These are phyloP conservation scores for Pistacia vera DNA, from an alignment of 345 rosid species.

Conservation along the genomic window DNA sequence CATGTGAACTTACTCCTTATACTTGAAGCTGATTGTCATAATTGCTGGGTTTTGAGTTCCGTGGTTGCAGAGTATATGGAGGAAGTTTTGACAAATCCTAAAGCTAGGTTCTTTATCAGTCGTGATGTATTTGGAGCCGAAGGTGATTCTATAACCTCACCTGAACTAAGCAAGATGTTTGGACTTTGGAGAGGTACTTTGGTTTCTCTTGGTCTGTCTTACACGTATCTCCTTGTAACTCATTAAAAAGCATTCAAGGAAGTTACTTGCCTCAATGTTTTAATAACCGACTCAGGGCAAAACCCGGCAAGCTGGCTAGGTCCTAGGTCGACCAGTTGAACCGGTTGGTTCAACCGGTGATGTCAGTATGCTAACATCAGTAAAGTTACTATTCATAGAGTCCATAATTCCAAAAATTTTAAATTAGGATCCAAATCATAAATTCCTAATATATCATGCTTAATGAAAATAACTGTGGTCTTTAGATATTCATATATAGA, in stretches of 20 bases:
- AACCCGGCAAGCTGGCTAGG: too few relatives aligned
- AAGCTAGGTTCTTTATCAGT: conserved; percentile 83
- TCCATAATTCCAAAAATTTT: too few relatives aligned
- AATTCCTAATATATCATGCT: not conserved
- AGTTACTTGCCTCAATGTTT: too few relatives aligned
- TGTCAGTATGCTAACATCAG: too few relatives aligned
- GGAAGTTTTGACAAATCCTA: conserved; percentile 93
- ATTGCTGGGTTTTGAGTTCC: conserved; percentile 49
- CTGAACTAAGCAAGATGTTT: conserved; percentile 90
- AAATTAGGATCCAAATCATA: too few relatives aligned
- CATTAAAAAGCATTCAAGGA: not conserved
- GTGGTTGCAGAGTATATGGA: conserved; percentile 90
- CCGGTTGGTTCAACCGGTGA: too few relatives aligned
- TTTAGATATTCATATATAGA: not conserved
- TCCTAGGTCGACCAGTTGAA: too few relatives aligned
- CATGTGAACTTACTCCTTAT: conserved; percentile 6
- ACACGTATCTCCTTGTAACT: conserved; percentile 1
- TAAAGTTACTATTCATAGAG: too few relatives aligned
- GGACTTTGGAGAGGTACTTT: conserved; percentile 72
- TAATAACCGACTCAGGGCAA: too few relatives aligned
- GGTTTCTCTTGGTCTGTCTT: not conserved
- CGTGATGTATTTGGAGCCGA: conserved; percentile 92
- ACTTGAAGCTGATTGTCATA: conserved; percentile 16
- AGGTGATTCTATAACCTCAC: conserved; percentile 95
- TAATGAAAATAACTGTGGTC: not conserved